Evolutionary conservation across 169 alveolate species (phyloP).

Genomic region (Cryptosporidium baileyi): DNA sequence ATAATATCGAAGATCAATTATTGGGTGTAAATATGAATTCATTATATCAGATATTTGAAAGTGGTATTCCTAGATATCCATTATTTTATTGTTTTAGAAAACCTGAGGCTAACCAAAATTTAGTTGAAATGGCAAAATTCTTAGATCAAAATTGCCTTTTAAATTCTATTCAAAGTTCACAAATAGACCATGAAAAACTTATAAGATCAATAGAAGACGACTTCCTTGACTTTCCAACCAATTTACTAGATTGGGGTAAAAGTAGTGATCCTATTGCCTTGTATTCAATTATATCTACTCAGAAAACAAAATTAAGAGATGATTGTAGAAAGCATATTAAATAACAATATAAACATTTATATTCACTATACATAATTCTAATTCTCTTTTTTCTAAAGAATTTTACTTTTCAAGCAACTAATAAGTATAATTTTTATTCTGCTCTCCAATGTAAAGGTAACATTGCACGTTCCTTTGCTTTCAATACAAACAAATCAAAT

Average conservation of each 20-base stretch:
- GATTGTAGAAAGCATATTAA: background rate
- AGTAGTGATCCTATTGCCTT: constrained; percentile 10
- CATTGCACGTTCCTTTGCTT: constrained; percentile 52
- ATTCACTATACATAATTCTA: background rate
- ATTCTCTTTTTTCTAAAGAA: background rate
- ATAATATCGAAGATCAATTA: background rate
- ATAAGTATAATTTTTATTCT: background rate
- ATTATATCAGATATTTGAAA: background rate
- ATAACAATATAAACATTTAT: background rate
- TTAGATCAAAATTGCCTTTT: constrained; percentile 48
- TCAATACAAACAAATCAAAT: constrained; percentile 9
- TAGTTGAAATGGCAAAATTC: constrained; percentile 18
- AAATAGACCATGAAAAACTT: constrained; percentile 14
- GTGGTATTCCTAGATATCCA: background rate
- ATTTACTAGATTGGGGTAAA: constrained; percentile 34
- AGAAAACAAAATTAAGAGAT: constrained; percentile 1
- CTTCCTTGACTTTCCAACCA: constrained; percentile 47
- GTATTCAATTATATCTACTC: background rate
- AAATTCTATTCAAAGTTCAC: constrained; percentile 10
- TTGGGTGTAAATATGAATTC: constrained; percentile 13
- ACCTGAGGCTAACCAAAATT: background rate
- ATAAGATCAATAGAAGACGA: constrained; percentile 57
- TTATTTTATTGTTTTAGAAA: background rate
- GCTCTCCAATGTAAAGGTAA: constrained; percentile 41
- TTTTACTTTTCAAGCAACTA: background rate